Percentiles rank a stretch among this genome's conserved stretches.
Evolutionary conservation across 2,329 filamentous ascomycete genomes (phyloP).

Genomic region (Pezicula radicicola): DNA sequence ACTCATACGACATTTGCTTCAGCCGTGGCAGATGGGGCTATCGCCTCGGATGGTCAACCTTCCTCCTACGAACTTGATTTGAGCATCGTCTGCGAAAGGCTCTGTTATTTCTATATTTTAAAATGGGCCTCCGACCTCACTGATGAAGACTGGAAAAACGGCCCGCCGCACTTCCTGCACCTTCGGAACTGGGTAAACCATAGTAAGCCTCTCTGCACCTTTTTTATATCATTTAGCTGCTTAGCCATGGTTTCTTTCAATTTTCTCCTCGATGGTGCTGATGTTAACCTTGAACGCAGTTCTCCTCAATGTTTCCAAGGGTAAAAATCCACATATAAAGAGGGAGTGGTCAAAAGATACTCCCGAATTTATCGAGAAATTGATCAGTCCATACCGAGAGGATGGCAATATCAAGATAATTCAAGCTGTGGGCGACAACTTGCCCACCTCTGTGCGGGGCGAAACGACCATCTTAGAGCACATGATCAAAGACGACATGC

Average conservation of each 20-base stretch:
- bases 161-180: constrained; percentile 5
- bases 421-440: constrained; percentile 14
- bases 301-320: neutral
- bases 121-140: neutral
- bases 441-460: constrained; percentile 14
- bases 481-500: constrained; percentile 15
- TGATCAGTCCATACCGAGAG: constrained; percentile 1
- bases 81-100: constrained; percentile 7
- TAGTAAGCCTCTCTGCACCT: neutral
- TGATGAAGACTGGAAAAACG: neutral
- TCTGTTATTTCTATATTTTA: constrained; percentile 2
- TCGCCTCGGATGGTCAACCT: constrained; percentile 8
- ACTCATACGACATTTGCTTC: constrained; percentile 12
- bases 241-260: neutral
- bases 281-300: neutral
- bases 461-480: constrained; percentile 19
- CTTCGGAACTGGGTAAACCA: constrained; percentile 7
- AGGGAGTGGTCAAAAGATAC: constrained; percentile 3
- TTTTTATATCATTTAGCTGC: neutral
- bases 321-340: neutral
- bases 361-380: constrained; percentile 2
- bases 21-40: constrained; percentile 11
- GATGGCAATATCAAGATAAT: constrained; percentile 13
- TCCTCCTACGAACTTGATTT: constrained; percentile 10
- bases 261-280: neutral